Base-by-base conservation (phyloP, 169 alveolate genomes). In the Amoebophrya sp. region DNA sequence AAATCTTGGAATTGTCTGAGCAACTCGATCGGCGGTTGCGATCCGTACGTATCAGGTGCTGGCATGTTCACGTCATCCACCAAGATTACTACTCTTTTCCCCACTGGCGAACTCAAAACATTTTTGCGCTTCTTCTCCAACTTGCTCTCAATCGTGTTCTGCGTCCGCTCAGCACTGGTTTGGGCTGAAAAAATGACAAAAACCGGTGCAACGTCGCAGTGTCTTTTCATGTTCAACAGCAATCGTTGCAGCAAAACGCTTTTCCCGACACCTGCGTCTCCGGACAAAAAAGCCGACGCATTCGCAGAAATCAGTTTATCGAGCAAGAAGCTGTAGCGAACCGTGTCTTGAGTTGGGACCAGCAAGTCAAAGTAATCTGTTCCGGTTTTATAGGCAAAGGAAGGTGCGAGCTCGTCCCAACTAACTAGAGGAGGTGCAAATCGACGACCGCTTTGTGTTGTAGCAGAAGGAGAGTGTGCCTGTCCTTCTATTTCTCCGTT, bases 41-140 rank as follows among this genome's bases (percentile, higher is more conserved):
- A 96, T 93, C 97, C 96, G 90, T 97, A 96, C 76, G 96, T 95
- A 95, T 96, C 98, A 47, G 96, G 95, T 91, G 96, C 95, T 40
- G 98, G 99, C 98, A 98, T 96, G 94, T 98, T 98, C 18, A 96
- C 95, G 93, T 98, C 99, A 93, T 98, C 99, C 90, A 98, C 95
- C 95, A 97, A 97, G 83, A 96, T 96, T 92, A 98, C 96, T 65
- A 96, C 93, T 94, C 95, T 94, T 92, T 96, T 97, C 91, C 96
- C 96, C 41, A 97, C 97, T 53, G 97, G 96, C 47, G 99, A 98
- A 3, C 97, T 96, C 94, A 96, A 96, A 96, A 97, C 65, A 96
- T 93, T 94, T 94, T 94, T 93, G 95, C 96, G 92, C 96, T 95
- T 93, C 96, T 95, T 89, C 96, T 95, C 94, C 94, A 96, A 76